Conservation (phyloP, 805 yeast genomes). For the Ogataea siamensis region DNA sequence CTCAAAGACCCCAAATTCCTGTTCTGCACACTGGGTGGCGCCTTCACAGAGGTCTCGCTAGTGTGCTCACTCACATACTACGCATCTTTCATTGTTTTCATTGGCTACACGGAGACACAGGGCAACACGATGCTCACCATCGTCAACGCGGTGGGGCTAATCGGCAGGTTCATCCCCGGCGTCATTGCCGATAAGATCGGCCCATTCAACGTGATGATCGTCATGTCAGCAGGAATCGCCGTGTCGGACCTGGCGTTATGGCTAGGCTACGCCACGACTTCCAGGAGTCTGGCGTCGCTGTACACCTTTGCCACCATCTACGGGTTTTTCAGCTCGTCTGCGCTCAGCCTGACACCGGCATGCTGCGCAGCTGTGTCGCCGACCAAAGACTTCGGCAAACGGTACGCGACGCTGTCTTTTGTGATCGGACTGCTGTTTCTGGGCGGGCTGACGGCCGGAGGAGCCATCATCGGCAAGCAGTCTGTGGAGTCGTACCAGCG, state of each 20-base stretch:
- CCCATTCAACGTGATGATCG: conserved; percentile 52
- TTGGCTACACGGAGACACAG: conserved; percentile 39
- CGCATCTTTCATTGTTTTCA: conserved; percentile 43
- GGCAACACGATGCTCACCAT: conserved; percentile 46
- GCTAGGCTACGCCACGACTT: conserved; percentile 53
- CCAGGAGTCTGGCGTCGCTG: conserved; percentile 35
- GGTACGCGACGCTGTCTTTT: conserved; percentile 27
- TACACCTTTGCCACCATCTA: conserved; percentile 46
- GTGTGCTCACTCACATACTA: conserved; percentile 42
- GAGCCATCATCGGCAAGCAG: conserved; percentile 36
- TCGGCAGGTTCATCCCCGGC: conserved; percentile 58
- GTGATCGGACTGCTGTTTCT: conserved; percentile 35
- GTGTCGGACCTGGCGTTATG: conserved; percentile 51
- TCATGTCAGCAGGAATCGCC: conserved; percentile 44
- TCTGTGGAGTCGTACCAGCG: conserved; percentile 35
- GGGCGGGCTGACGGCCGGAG: conserved; percentile 32
- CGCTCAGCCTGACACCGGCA: conserved; percentile 56
- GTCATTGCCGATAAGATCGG: conserved; percentile 53
- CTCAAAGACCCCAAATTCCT: conserved; percentile 39
- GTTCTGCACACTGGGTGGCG: conserved; percentile 38
- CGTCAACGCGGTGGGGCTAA: conserved; percentile 46
- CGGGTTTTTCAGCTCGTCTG: conserved; percentile 57
- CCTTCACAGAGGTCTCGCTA: conserved; percentile 40
- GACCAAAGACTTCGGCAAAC: conserved; percentile 25
- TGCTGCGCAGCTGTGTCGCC: conserved; percentile 59